Evolutionary conservation across 2,329 filamentous ascomycete species (phyloP).

Genomic region (Fusarium solani-melongenae): DNA sequence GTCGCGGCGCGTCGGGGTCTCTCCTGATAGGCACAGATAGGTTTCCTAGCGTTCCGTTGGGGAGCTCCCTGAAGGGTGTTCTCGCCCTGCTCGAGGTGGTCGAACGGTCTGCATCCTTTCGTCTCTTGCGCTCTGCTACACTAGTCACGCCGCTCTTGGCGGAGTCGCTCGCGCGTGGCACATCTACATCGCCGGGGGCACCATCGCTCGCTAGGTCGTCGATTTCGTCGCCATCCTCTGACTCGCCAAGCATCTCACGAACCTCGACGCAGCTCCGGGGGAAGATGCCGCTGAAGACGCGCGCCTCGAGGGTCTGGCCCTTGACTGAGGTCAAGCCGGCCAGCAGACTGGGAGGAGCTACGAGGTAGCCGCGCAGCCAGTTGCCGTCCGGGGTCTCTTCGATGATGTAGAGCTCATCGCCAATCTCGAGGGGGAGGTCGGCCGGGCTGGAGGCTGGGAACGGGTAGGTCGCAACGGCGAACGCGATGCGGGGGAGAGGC

Average conservation of each 20-base stretch:
- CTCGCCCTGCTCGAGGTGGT: slow-evolving; percentile 40
- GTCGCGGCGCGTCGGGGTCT: slow-evolving; percentile 77
- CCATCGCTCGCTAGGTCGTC: slow-evolving; percentile 52
- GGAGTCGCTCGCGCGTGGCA: slow-evolving; percentile 58
- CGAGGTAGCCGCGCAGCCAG: slow-evolving; percentile 95
- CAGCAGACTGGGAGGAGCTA: slow-evolving; percentile 92
- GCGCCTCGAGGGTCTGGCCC: slow-evolving; percentile 92
- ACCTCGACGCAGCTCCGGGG: slow-evolving; percentile 95
- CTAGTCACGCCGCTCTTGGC: slow-evolving; percentile 64
- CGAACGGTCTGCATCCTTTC: slow-evolving; percentile 46
- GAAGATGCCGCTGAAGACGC: slow-evolving; percentile 99
- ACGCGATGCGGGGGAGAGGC: slow-evolving; percentile 95
- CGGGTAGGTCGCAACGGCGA: slow-evolving; percentile 95
- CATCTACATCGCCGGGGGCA: slow-evolving; percentile 38
- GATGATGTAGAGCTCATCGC: slow-evolving; percentile 98
- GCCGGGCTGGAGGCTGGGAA: slow-evolving; percentile 88
- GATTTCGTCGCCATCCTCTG: slow-evolving; percentile 63
- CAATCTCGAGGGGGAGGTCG: slow-evolving; percentile 95
- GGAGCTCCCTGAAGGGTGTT: slow-evolving; percentile 49
- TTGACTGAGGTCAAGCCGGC: slow-evolving; percentile 91
- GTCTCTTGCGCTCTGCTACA: slow-evolving; percentile 51
- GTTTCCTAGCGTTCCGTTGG: slow-evolving; percentile 54
- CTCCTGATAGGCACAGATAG: slow-evolving; percentile 64
- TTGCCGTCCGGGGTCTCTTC: slow-evolving; percentile 92
- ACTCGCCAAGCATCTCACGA: slow-evolving; percentile 87